Percentiles rank a stretch among this genome's conserved stretches.
Conservation (phyloP, 148 eudicot genomes). For the Polygonum maritimum region DNA sequence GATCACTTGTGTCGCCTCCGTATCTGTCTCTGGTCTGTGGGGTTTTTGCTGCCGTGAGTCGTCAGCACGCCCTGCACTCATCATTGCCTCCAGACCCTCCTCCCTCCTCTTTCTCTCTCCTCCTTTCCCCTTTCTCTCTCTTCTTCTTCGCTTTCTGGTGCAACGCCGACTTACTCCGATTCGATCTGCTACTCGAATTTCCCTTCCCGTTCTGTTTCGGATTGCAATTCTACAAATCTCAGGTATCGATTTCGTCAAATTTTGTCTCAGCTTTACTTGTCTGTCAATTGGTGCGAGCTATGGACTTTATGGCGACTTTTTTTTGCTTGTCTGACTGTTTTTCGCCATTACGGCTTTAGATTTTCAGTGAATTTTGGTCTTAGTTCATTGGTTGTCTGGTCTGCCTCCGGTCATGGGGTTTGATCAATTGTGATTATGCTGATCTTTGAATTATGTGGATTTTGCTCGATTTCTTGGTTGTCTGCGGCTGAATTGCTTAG, state of each 20-base stretch:
- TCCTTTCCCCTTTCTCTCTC: conserved; percentile 7
- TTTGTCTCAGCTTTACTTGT: background rate
- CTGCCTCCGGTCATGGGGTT: background rate
- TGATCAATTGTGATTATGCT: background rate
- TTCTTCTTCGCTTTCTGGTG: conserved; percentile 8
- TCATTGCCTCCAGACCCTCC: conserved; percentile 43
- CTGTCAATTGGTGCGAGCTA: background rate
- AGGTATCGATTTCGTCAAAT: conserved; percentile 2
- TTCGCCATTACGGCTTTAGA: background rate
- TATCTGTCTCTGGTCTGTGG: conserved; percentile 2
- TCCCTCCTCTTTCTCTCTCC: background rate
- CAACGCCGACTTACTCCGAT: background rate
- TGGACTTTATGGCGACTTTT: background rate
- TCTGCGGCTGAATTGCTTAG: background rate
- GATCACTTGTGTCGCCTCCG: background rate
- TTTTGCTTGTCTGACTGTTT: background rate
- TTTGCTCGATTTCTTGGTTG: background rate
- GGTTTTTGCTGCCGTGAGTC: conserved; percentile 10
- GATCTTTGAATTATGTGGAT: background rate
- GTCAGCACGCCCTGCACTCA: conserved; percentile 57
- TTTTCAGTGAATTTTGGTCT: background rate
- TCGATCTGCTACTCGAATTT: conserved; percentile 1
- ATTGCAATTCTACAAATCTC: background rate
- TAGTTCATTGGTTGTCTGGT: background rate
- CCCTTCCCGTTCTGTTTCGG: background rate